phyloP scores from a whole-genome alignment of 1,284 basidiomycete species.

The Tylopilus sp. region DNA sequence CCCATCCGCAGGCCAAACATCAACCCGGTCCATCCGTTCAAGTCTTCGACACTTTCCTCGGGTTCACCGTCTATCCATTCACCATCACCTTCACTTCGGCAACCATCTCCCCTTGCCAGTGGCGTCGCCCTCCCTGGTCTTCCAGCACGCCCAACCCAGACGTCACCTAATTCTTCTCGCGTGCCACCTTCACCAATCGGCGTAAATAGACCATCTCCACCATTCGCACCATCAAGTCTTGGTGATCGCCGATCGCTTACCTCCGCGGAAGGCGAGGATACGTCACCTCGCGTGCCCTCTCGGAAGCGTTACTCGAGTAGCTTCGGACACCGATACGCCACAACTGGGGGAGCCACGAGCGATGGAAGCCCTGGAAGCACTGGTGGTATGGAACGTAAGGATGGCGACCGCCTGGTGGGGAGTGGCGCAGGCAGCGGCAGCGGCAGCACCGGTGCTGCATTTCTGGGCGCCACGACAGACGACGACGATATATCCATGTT shows the following conservation, averaged over 20 bases:
- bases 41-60: slow-evolving; percentile 72
- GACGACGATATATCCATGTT: slow-evolving; percentile 83
- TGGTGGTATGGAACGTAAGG: slow-evolving; percentile 35
- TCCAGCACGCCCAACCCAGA: slow-evolving; percentile 48
- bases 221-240: slow-evolving; percentile 60
- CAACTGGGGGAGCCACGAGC: slow-evolving; percentile 53
- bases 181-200: slow-evolving; percentile 58
- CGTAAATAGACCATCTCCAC: slow-evolving; percentile 55
- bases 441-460: slow-evolving; percentile 44
- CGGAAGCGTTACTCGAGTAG: slow-evolving; percentile 75
- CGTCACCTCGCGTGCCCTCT: slow-evolving; percentile 40
- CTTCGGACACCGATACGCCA: slow-evolving; percentile 74
- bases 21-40: slow-evolving; percentile 72
- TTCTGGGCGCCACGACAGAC: slow-evolving; percentile 63
- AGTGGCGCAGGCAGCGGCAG: slow-evolving; percentile 21
- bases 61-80: slow-evolving; percentile 62
- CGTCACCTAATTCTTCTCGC: slow-evolving; percentile 54
- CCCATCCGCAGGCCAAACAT: slow-evolving; percentile 66
- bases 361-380: slow-evolving; percentile 50
- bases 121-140: slow-evolving; percentile 38
- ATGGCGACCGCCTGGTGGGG: slow-evolving; percentile 24
- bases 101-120: slow-evolving; percentile 54
- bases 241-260: slow-evolving; percentile 53
- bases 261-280: slow-evolving; percentile 47
- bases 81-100: slow-evolving; percentile 58